A percentile compares a stretch with the other conserved stretches of the same genome.
Evolutionary conservation across 106 monocot genomes (phyloP).

Genomic region (Allium fistulosum): DNA sequence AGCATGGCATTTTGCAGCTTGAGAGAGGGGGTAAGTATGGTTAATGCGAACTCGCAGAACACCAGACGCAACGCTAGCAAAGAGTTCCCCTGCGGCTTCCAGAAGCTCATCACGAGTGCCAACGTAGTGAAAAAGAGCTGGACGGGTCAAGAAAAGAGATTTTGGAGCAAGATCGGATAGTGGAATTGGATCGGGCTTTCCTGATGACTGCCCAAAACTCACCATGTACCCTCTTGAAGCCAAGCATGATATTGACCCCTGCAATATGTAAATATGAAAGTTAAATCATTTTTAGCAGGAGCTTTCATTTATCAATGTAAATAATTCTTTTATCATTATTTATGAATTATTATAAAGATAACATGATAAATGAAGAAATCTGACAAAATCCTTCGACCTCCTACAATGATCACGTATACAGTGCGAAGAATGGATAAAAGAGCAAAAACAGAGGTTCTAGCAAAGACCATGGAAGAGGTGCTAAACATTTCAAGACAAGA

Average conservation of each 20-base stretch:
- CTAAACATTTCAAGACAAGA: too few species aligned
- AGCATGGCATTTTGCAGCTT: slow-evolving; percentile 68
- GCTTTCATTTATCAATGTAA: too few species aligned
- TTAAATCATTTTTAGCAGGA: background rate
- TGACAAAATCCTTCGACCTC: too few species aligned
- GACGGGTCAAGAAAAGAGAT: slow-evolving; percentile 72
- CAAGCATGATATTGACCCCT: slow-evolving; percentile 79
- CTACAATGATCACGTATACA: too few species aligned
- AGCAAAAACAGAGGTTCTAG: too few species aligned
- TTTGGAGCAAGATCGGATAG: slow-evolving; percentile 63
- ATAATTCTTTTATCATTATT: too few species aligned
- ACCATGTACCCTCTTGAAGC: slow-evolving; percentile 57
- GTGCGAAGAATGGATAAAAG: too few species aligned
- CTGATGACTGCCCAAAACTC: slow-evolving; percentile 87
- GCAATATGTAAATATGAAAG: slow-evolving; percentile 8
- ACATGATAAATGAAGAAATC: too few species aligned
- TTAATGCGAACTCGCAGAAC: slow-evolving; percentile 64
- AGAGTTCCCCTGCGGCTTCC: slow-evolving; percentile 72
- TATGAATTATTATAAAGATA: too few species aligned
- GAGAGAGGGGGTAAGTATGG: slow-evolving; percentile 69
- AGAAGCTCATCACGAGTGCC: slow-evolving; percentile 79
- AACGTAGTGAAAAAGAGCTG: slow-evolving; percentile 64
- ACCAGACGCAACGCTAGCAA: slow-evolving; percentile 53
- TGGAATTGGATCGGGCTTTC: slow-evolving; percentile 56
- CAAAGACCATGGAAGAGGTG: too few species aligned